Evolutionary conservation across 2,329 filamentous ascomycete genomes (phyloP), one percentile per base, ranked within the genome.

Genomic region (Xylariales sp.): DNA sequence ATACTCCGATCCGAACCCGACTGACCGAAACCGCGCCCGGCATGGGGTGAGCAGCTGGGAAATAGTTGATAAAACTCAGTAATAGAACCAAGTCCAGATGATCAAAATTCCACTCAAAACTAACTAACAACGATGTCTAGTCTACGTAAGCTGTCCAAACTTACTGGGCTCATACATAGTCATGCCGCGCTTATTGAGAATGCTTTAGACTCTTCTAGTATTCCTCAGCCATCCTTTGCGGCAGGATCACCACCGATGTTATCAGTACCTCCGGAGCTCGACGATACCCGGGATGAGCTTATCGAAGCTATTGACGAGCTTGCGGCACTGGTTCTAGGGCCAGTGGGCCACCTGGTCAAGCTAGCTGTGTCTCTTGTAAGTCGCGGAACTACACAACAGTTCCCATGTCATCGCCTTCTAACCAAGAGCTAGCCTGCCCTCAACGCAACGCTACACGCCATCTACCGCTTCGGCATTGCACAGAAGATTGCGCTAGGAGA

Each of bases 401-500:
- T 12, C 5, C 12, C 16, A 6, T 9, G 21, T 18, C 6, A 14
- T 9, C 9, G 18, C 16, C 9, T 20, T n/a, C 10, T 5, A 11
- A 16, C 9, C 32, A 18, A 10, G 8, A 19, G 5, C 2, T 20
- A 34, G 32, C 32, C 32, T 3, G 32, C 14, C 14, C n/a, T 20
- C 18, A 34, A 16, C 32, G 50, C 42, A 3, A 40, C 55, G 14
- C 46, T 56, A 21, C 45, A 49, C 28, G 43, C 46, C 4, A 18
- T 58, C 4, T 53, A 56, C 32, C 9, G 27, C 5, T 57, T 52
- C 42, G 44, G 50, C 31, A 48, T 58, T 4, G 42, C 49, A 5
- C 46, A 49, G 11, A 45, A 52, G 20, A 29, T 49, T 2, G 38
- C 40, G 3, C 40, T 48, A 0, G 44, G 42, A 5, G 41, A 27